Percentiles rank a stretch among this genome's conserved stretches.
phyloP scores from a whole-genome alignment of 1,284 basidiomycete genomes.

The Uromyces viciae-fabae region DNA sequence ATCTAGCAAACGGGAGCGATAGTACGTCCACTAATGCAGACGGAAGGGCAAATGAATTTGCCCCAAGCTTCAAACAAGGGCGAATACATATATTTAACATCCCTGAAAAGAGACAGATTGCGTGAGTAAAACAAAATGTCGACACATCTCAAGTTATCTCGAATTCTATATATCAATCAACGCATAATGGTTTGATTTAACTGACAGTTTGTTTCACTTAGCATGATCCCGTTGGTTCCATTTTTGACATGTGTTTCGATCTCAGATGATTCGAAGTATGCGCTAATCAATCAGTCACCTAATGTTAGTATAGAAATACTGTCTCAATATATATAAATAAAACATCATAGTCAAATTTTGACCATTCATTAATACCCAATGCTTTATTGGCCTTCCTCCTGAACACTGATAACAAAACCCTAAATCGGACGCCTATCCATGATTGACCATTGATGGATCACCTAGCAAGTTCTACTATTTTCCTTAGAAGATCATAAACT shows the following conservation, averaged over 20 bases:
- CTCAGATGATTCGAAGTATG: constrained; percentile 78
- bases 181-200: too few relatives aligned
- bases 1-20: constrained; percentile 16
- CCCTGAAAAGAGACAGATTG: constrained; percentile 29
- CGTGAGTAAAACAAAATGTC: not conserved
- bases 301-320: constrained; percentile 72
- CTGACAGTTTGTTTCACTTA: constrained; percentile 3
- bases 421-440: too few relatives aligned
- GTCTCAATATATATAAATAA: too few relatives aligned
- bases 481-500: constrained; percentile 66
- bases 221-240: constrained; percentile 51
- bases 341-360: too few relatives aligned
- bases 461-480: constrained; percentile 81
- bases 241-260: constrained; percentile 84
- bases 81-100: constrained; percentile 45
- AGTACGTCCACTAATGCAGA: constrained; percentile 15
- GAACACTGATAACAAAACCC: not conserved
- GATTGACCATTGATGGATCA: not conserved
- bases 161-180: too few relatives aligned
- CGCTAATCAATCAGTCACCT: constrained; percentile 78
- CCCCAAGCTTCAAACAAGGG: constrained; percentile 19
- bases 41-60: constrained; percentile 57
- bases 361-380: too few relatives aligned
- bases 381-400: not conserved
- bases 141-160: not conserved